Evolutionary conservation across 495 filamentous ascomycete genomes (phyloP), one percentile per base, ranked within the genome.

Genomic region (Hamigera avellanea): DNA sequence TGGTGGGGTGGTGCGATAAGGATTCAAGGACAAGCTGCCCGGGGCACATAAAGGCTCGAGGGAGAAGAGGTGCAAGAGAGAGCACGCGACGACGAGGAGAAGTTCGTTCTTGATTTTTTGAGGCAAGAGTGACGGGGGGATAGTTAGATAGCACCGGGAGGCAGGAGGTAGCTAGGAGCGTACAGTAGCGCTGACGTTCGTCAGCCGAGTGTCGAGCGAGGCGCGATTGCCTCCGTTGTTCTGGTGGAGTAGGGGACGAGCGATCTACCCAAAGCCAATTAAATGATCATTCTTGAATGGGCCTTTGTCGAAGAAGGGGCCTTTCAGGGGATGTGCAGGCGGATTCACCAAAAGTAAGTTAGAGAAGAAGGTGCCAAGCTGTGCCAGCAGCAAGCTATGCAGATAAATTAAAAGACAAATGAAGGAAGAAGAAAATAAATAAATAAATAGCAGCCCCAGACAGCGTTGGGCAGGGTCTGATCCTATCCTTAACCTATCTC

Each of bases 261-360:
- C 43, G 45, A 53, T 53, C 49, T 53, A 42, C 49, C 49, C 36
- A 6, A 45, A 28, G 45, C 39, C 46, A 49, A 53, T 53, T 48
- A 53, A 48, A 46, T 35, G 36, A 43, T 43, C 43, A 46, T 49
- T 49, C 39, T 42, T 35, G 33, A 43, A 44, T 33, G 37, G 41
- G 25, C 28, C 10, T 15, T 30, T 26, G 18, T 40, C 19, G 2
- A 23, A 40, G 10, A 26, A 39, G 42, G 45, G 42, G 40, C 38
- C 25, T 26, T 21, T 48, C 45, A 42, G 41, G 49, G 49, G 45
- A 30, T 30, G 14, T 23, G 21, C 21, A 23, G 21, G 21, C 21
- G 21, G 21, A 9, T 23, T 23, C 21, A 23, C 9, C 21, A 23
- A 23, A 23, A 23, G 9, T 4, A 9, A 23, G 21, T 18, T 27